Base-by-base conservation (phyloP, 1,284 basidiomycete species). In the Phlebopus sp. region DNA sequence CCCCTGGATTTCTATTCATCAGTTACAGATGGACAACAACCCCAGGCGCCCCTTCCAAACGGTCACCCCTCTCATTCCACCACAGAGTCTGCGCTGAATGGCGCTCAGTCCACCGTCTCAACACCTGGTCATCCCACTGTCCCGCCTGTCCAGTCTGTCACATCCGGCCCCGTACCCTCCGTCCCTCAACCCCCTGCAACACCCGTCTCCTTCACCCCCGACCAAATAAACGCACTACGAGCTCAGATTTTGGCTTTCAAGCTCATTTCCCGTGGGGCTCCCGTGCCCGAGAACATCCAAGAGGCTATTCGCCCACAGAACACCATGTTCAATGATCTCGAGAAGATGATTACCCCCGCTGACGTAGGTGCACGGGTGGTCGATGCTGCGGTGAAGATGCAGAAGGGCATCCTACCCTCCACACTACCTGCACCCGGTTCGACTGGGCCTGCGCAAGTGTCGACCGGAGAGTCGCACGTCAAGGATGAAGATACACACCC, bases 161-260 rank as follows among this genome's bases (percentile, higher is more conserved):
- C 50, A 1, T 55, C 63, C 27, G 64, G 64, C 14, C 63, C 60
- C 0, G 63, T 67, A 1, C 64, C 59, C 30, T 2, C 53, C 19
- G 49, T 46, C 1, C 64, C 63, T 11, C 49, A 66, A 54, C 55
- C 72, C 57, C 35, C 59, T 46, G 64, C 78, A 38, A 82, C 82
- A 0, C 84, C 86, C 23, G 78, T 88, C n/a, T 84, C 86, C 4
- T 92, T 98, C 68, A 89, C 89, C 2, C 74, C 73, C 1, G 88
- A 90, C 46, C 95, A 97, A 64, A 86, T 97, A 46, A 80, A 79
- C 37, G 84, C 90, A 21, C 81, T 98, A 34, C 83, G 90, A 45
- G 82, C 88, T 0, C 96, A 99, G 64, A 92, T 98, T 38, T 80
- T 86, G 49, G 92, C 95, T 0, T 97, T 89, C 75, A 92, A 92